These are phyloP conservation scores for Oligophagozyma castellii DNA, from an alignment of 1,139 yeast genomes.

Conservation along the genomic window DNA sequence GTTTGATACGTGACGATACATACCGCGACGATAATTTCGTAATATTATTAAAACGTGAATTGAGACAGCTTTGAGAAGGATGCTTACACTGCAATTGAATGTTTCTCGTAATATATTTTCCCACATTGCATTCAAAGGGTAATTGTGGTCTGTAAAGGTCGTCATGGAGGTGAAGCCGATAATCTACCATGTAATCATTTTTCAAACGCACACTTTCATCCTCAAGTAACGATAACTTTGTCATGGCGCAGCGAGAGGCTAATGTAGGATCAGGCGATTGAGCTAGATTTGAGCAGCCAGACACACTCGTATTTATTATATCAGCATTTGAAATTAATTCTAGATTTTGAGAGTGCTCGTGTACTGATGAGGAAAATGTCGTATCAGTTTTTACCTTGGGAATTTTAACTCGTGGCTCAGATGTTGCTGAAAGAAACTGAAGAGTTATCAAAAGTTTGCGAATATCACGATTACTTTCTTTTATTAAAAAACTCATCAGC, in stretches of 20 bases:
- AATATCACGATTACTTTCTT: constrained; percentile 33
- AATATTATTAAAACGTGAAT: too few species aligned
- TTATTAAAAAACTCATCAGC: constrained; percentile 27
- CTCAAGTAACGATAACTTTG: constrained; percentile 24
- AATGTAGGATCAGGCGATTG: constrained; percentile 30
- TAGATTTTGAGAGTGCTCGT: too few species aligned
- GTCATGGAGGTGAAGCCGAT: constrained; percentile 14
- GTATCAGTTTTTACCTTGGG: constrained; percentile 1
- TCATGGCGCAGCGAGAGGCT: constrained; percentile 25
- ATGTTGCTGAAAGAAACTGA: constrained; percentile 37
- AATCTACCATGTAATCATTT: constrained; percentile 19
- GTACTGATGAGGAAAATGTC: too few species aligned
- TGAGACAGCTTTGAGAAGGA: too few species aligned
- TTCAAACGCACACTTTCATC: constrained; percentile 18
- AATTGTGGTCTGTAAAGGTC: constrained; percentile 15
- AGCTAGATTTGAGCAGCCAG: constrained; percentile 28
- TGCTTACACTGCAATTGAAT: too few species aligned
- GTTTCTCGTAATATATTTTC: constrained; percentile 16
- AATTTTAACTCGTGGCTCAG: constrained; percentile 3
- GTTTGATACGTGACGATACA: too few species aligned
- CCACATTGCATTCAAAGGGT: constrained; percentile 30
- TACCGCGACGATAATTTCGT: too few species aligned
- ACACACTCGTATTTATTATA: constrained; percentile 20
- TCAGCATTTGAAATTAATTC: constrained; percentile 33
- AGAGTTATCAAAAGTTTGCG: constrained; percentile 40